These are phyloP conservation scores for Dendrobium catenatum DNA, from an alignment of 106 monocot genomes.

Conservation along the genomic window DNA sequence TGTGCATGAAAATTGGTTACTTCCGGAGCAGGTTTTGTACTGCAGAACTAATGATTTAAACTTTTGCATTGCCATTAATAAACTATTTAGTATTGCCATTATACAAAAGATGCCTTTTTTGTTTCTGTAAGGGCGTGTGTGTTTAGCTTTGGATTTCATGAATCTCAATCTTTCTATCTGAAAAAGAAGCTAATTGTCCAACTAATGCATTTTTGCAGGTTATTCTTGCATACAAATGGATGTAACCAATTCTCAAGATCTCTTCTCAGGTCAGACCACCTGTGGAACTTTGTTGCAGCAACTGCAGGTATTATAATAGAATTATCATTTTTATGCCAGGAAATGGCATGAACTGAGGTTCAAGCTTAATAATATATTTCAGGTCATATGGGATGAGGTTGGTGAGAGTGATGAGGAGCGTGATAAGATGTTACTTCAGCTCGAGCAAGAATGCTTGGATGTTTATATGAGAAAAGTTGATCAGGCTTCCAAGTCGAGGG, in stretches of 20 bases:
- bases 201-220: neutral
- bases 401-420: slow-evolving; percentile 79
- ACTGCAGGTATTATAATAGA: slow-evolving; percentile 38
- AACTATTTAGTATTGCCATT: neutral
- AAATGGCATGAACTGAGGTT: neutral
- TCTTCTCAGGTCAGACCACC: neutral
- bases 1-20: no score
- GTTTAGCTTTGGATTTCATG: neutral
- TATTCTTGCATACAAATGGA: neutral
- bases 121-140: neutral
- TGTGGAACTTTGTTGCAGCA: slow-evolving; percentile 56
- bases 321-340: neutral
- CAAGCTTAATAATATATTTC: slow-evolving; percentile 4
- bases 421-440: slow-evolving; percentile 67
- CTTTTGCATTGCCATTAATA: neutral
- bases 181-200: neutral
- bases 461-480: slow-evolving; percentile 89
- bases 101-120: neutral
- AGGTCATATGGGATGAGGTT: slow-evolving; percentile 91
- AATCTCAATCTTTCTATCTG: neutral
- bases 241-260: neutral
- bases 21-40: no score
- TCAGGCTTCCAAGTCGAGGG: slow-evolving; percentile 68
- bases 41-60: neutral
- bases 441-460: slow-evolving; percentile 81